A percentile compares a stretch with the other conserved stretches of the same genome.
These are phyloP conservation scores for Scedosporium apiospermum DNA, from an alignment of 2,329 filamentous ascomycete species.

Conservation along the genomic window DNA sequence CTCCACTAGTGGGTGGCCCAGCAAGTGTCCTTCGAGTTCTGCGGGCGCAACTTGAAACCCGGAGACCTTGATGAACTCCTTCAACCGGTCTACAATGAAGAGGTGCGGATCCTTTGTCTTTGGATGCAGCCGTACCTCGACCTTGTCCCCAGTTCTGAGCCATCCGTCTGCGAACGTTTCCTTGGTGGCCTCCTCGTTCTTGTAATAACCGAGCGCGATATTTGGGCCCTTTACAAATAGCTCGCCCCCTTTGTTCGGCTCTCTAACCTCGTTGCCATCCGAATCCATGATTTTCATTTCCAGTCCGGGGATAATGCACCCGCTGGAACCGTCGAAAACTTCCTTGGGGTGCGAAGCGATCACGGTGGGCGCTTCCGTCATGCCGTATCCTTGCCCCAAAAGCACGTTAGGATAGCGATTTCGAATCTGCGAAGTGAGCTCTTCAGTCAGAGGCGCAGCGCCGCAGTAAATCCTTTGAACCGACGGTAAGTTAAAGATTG, in stretches of 20 bases:
- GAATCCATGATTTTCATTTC: conserved; percentile 13
- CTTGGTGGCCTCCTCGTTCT: conserved; percentile 66
- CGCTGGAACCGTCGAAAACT: conserved; percentile 7
- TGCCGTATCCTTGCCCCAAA: conserved; percentile 6
- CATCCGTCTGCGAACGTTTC: conserved; percentile 67
- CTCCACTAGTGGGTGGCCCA: conserved; percentile 61
- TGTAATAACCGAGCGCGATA: conserved; percentile 66
- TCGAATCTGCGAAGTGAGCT: conserved; percentile 3
- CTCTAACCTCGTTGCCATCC: conserved; percentile 61
- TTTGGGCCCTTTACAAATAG: conserved; percentile 63
- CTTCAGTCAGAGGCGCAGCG: conserved; percentile 5
- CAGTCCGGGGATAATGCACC: conserved; percentile 4
- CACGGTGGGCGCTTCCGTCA: conserved; percentile 6
- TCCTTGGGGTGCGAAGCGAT: conserved; percentile 4
- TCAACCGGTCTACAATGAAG: conserved; percentile 62
- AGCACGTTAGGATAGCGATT: conserved; percentile 3
- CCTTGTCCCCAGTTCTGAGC: conserved; percentile 73
- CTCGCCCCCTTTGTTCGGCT: conserved; percentile 57
- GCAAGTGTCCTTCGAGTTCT: conserved; percentile 70
- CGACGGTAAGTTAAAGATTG: neutral
- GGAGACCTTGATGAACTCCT: conserved; percentile 40
- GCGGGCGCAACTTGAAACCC: conserved; percentile 76
- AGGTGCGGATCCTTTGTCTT: conserved; percentile 54
- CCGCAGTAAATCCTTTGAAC: conserved; percentile 6
- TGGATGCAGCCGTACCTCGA: conserved; percentile 41